These are phyloP conservation scores for Taphrina communis DNA, from an alignment of 1,139 yeast species.

Conservation along the genomic window DNA sequence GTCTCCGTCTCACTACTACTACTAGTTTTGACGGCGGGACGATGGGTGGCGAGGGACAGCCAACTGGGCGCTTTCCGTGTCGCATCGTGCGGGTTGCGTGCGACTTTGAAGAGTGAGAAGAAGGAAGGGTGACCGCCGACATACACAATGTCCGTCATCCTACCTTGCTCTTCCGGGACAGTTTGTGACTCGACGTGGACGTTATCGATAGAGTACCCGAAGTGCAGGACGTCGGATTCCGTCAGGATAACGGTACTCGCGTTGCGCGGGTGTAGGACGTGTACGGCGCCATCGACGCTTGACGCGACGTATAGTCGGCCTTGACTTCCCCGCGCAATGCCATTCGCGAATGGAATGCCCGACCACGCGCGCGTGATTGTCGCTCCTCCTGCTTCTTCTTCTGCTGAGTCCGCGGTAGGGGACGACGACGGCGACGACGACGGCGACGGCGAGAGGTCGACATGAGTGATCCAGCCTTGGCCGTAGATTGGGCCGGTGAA, in stretches of 20 bases:
- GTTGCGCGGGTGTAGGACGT: constrained; percentile 24
- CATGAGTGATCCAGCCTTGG: constrained; percentile 29
- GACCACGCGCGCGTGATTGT: neutral
- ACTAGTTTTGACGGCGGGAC: neutral
- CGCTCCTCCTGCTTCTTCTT: neutral
- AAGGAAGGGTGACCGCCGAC: constrained; percentile 33
- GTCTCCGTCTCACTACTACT: neutral
- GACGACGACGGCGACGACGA: too few species aligned
- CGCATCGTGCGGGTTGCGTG: constrained; percentile 14
- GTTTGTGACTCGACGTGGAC: constrained; percentile 10
- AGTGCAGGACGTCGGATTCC: neutral
- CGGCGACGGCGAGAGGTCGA: constrained; percentile 1
- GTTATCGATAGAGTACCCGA: constrained; percentile 33
- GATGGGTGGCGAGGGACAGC: constrained; percentile 24
- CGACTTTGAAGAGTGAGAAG: constrained; percentile 3
- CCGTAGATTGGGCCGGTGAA: constrained; percentile 16
- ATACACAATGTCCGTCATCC: constrained; percentile 9
- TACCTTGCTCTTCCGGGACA: too few species aligned
- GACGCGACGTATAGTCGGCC: constrained; percentile 25
- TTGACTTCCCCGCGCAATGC: constrained; percentile 17
- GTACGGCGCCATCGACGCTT: constrained; percentile 17
- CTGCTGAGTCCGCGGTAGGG: too few species aligned
- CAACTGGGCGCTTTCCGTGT: constrained; percentile 25
- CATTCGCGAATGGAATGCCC: constrained; percentile 25
- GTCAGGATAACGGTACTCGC: constrained; percentile 6